Evolutionary conservation across 2,329 filamentous ascomycete genomes (phyloP), one percentile per base, ranked within the genome.

Genomic region (Byssochlamys sp.): DNA sequence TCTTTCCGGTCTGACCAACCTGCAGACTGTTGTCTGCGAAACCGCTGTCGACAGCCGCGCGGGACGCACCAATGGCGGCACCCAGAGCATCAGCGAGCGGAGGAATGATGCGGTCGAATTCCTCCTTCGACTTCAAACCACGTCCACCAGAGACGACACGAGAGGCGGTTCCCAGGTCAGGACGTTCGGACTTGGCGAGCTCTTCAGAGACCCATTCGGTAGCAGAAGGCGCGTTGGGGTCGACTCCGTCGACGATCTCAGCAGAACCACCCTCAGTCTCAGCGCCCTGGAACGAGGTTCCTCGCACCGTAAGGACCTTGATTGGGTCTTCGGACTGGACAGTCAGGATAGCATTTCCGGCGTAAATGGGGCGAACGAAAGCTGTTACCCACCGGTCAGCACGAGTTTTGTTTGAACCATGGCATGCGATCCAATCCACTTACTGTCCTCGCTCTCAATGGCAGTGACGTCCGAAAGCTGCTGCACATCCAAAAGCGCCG

Each of bases 21-120:
- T 99, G 94, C 66, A 99, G 79, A 74, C 90, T 96, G 82, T 99
- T 99, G 78, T 99, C 94, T 29, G 94, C 94, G 70, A 96, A 99
- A 4, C 94, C 94, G 66, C 89, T 95, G 77, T 99, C 94, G 48
- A 99, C 94, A 9, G 94, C 94, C 19, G 94, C 94, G 67, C 94
- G 86, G 55, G 90, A 96, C 28, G 94, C 94, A 67, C 94, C 94
- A 60, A 99, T 91, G 3, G 94, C 94, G n/a, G 94, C 94, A 51
- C 91, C 92, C 2, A 99, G 81, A 0, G 90, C 84, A 73, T 99
- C 94, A 1, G 94, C 94, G 57, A 99, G 82, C 50, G 94, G 92
- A 57, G 91, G 80, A 82, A 99, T 97, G 57, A 99, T 74, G 66
- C 83, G 86, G 77, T 99, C 91, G 69, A 99, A 99, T 57, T 97